phyloP scores from a whole-genome alignment of 2,329 filamentous ascomycete species.

The Aspergillus sclerotialis region DNA sequence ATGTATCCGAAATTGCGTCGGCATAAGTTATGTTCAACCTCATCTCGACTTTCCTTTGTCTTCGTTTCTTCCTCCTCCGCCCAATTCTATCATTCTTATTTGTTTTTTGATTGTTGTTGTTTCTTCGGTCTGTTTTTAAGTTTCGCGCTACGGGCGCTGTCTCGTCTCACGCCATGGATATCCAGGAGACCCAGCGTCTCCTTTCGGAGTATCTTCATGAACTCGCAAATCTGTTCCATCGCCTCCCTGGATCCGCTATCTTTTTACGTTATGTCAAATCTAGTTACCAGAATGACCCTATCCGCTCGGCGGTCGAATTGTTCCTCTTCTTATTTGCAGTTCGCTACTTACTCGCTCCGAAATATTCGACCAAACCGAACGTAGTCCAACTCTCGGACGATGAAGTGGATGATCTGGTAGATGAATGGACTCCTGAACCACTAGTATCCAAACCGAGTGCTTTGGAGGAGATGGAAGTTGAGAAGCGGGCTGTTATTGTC shows the following conservation, averaged over 20 bases:
- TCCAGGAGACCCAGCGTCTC: conserved; percentile 49
- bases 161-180: conserved; percentile 41
- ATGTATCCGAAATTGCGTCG: too few species aligned
- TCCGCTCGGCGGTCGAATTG: conserved; percentile 87
- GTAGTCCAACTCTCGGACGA: conserved; percentile 86
- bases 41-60: background rate
- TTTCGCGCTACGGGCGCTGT: conserved; percentile 7
- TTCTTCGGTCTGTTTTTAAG: conserved; percentile 1
- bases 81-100: conserved; percentile 1
- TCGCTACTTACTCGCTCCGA: conserved; percentile 82
- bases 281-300: conserved; percentile 94
- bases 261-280: conserved; percentile 92
- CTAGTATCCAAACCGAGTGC: conserved; percentile 67
- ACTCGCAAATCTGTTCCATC: conserved; percentile 66
- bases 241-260: conserved; percentile 88
- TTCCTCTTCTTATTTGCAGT: conserved; percentile 94
- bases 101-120: background rate
- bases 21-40: background rate
- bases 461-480: conserved; percentile 73
- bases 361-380: conserved; percentile 88
- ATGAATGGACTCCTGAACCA: conserved; percentile 93
- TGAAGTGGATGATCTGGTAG: conserved; percentile 94
- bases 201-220: conserved; percentile 49
- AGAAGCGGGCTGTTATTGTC: conserved; percentile 79
- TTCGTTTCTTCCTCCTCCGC: background rate